Evolutionary conservation across 2,329 filamentous ascomycete genomes (phyloP).

Genomic region (Diplodia sapinea): DNA sequence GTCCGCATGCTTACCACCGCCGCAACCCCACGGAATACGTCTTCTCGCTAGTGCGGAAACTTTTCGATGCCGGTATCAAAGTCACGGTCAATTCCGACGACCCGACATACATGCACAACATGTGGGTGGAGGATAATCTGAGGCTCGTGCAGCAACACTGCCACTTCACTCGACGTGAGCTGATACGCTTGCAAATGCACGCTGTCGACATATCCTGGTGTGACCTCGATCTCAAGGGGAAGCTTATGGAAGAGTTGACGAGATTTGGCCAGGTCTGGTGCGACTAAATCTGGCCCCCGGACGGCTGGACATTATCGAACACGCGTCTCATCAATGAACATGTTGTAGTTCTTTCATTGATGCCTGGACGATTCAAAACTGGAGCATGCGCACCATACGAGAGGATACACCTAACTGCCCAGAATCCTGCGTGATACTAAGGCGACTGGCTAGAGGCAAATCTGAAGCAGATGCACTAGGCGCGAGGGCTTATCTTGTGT

Average conservation of each 20-base stretch:
- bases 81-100: constrained; percentile 58
- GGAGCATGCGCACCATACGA: no score
- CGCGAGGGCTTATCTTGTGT: background rate
- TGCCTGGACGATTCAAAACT: background rate
- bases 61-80: constrained; percentile 54
- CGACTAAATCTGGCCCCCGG: background rate
- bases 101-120: constrained; percentile 58
- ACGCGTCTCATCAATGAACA: background rate
- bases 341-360: background rate
- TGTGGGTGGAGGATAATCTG: constrained; percentile 58
- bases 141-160: constrained; percentile 53
- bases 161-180: constrained; percentile 49
- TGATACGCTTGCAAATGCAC: constrained; percentile 51
- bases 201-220: constrained; percentile 58
- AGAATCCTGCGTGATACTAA: no score
- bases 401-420: no score
- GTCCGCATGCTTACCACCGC: constrained; percentile 52
- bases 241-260: constrained; percentile 32
- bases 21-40: constrained; percentile 51
- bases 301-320: background rate
- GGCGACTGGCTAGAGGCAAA: background rate
- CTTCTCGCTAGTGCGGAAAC: constrained; percentile 52
- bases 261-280: background rate
- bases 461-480: background rate
- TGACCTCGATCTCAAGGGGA: constrained; percentile 45